Evolutionary conservation across 352 stramenopile genomes (phyloP).

Genomic region (Globisporangium spinosum): DNA sequence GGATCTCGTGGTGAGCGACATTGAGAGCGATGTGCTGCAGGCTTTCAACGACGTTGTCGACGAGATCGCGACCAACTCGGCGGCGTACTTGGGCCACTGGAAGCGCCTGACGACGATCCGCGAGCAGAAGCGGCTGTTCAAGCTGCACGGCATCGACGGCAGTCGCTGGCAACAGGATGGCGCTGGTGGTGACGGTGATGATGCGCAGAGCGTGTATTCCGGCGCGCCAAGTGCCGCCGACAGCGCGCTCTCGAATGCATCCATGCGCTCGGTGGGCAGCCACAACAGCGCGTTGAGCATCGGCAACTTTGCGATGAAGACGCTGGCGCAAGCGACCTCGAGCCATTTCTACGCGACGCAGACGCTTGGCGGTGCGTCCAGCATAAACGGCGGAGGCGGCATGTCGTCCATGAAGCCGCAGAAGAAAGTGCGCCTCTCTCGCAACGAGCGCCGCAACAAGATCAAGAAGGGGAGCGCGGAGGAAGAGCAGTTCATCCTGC

Average conservation of each 20-base stretch:
- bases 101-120: slow-evolving; percentile 57
- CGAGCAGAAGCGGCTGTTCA: slow-evolving; percentile 76
- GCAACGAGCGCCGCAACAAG: slow-evolving; percentile 51
- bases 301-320: slow-evolving; percentile 68
- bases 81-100: slow-evolving; percentile 52
- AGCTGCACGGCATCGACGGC: slow-evolving; percentile 73
- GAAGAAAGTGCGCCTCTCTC: slow-evolving; percentile 43
- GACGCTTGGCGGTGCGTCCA: slow-evolving; percentile 20
- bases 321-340: slow-evolving; percentile 45
- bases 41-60: slow-evolving; percentile 38
- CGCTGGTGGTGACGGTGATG: slow-evolving; percentile 25
- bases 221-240: slow-evolving; percentile 46
- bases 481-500: slow-evolving; percentile 56
- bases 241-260: slow-evolving; percentile 59
- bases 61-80: slow-evolving; percentile 42
- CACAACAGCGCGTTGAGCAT: slow-evolving; percentile 69
- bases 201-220: slow-evolving; percentile 39
- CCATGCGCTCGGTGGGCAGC: slow-evolving; percentile 68
- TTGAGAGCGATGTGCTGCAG: slow-evolving; percentile 55
- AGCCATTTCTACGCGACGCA: slow-evolving; percentile 76
- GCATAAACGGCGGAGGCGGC: neutral
- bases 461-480: slow-evolving; percentile 71
- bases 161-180: slow-evolving; percentile 41
- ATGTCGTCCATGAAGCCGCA: slow-evolving; percentile 16
- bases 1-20: slow-evolving; percentile 71